Conservation (phyloP, 2,329 filamentous ascomycete genomes). For the Aspergillus hortae region DNA sequence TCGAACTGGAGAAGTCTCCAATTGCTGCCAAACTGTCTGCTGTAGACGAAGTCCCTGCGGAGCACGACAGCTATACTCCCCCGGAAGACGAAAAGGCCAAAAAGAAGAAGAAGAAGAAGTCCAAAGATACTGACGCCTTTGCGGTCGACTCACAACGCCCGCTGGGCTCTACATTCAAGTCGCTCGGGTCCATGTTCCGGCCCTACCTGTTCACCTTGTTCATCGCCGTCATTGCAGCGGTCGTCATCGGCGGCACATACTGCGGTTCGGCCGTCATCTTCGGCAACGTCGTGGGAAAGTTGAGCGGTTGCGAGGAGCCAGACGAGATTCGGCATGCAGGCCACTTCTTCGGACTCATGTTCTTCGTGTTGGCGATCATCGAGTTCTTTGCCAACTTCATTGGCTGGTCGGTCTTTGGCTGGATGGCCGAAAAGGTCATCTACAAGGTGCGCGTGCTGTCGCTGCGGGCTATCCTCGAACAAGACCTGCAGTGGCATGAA, state of each 20-base stretch:
- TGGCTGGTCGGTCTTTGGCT: conserved; percentile 56
- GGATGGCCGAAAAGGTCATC: conserved; percentile 60
- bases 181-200: conserved; percentile 7
- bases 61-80: neutral
- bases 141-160: neutral
- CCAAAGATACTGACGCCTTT: neutral
- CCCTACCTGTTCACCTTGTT: conserved; percentile 10
- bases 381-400: conserved; percentile 59
- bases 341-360: conserved; percentile 53
- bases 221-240: conserved; percentile 47
- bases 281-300: conserved; percentile 55
- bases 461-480: conserved; percentile 61
- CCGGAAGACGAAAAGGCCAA: conserved; percentile 10
- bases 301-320: conserved; percentile 51
- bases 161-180: neutral
- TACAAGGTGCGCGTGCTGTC: conserved; percentile 61
- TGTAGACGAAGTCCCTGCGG: neutral
- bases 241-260: conserved; percentile 22
- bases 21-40: neutral
- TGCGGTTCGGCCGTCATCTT: conserved; percentile 50
- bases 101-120: conserved; percentile 10
- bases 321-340: conserved; percentile 48
- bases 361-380: conserved; percentile 58
- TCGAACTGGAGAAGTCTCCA: neutral
- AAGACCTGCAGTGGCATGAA: conserved; percentile 68